phyloP scores from a whole-genome alignment of 345 rosid genomes.

The Ailanthus altissimus region DNA sequence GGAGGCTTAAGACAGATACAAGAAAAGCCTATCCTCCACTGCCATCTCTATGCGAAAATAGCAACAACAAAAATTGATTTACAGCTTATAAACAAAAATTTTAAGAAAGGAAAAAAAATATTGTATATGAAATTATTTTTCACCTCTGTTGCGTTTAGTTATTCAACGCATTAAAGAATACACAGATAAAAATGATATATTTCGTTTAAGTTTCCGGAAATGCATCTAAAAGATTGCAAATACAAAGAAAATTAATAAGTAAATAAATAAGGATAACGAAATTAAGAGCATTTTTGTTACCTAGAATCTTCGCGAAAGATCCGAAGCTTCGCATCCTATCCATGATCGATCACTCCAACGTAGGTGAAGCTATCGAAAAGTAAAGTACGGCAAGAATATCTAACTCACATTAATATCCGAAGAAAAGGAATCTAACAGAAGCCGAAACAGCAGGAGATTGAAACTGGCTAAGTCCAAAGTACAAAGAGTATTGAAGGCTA shows the following conservation, averaged over 20 bases:
- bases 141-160: too few relatives aligned
- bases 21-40: too few relatives aligned
- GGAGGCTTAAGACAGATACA: too few relatives aligned
- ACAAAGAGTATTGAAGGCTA: background rate
- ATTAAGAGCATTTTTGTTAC: constrained; percentile 11
- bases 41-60: too few relatives aligned
- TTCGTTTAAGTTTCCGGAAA: too few relatives aligned
- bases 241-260: background rate
- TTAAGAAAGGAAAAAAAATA: too few relatives aligned
- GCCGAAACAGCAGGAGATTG: background rate
- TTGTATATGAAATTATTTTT: too few relatives aligned
- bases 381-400: background rate
- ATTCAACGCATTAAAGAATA: too few relatives aligned
- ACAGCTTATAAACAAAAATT: too few relatives aligned
- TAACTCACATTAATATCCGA: background rate
- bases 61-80: too few relatives aligned
- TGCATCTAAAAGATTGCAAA: too few relatives aligned
- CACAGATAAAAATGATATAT: too few relatives aligned
- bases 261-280: background rate
- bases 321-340: background rate
- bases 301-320: constrained; percentile 18
- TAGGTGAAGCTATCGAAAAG: background rate
- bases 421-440: background rate
- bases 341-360: constrained; percentile 23
- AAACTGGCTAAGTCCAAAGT: background rate